Evolutionary conservation across 805 yeast species (phyloP).

Genomic region (Wickerhamiella brachini): DNA sequence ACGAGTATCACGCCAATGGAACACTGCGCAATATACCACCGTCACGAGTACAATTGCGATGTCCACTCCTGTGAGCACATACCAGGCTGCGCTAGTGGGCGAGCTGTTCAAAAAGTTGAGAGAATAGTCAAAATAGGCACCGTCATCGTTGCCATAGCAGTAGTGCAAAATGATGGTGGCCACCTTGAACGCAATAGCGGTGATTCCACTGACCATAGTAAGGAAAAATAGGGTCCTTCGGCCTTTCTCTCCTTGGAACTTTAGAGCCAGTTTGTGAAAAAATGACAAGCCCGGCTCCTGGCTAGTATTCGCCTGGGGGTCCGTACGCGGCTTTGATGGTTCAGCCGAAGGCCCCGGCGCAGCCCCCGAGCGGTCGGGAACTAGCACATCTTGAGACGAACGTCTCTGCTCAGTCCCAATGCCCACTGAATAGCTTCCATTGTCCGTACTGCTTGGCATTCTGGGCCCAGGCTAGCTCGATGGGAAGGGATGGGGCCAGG

Average conservation of each 20-base stretch:
- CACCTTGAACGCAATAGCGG: constrained; percentile 11
- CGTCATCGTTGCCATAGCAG: background rate
- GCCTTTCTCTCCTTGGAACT: background rate
- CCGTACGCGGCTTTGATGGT: too few species aligned
- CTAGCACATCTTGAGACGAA: background rate
- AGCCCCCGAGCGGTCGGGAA: background rate
- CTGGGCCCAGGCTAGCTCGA: background rate
- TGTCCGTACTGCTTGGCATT: background rate
- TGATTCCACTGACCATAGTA: constrained; percentile 6
- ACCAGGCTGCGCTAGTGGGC: constrained; percentile 6
- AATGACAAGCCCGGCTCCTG: background rate
- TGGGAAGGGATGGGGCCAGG: background rate
- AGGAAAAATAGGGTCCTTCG: constrained; percentile 5
- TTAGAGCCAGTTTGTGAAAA: background rate
- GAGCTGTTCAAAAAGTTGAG: background rate
- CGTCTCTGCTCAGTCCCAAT: background rate
- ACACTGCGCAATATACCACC: background rate
- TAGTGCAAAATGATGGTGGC: constrained; percentile 9
- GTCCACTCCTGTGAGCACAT: constrained; percentile 11
- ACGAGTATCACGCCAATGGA: background rate
- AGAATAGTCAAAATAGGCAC: background rate
- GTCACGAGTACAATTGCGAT: constrained; percentile 4
- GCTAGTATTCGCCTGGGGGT: too few species aligned
- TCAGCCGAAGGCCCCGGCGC: too few species aligned
- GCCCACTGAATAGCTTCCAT: background rate